Evolutionary conservation across 352 stramenopile genomes (phyloP), one percentile per base, ranked within the genome.

Genomic region (Globisporangium rhizosaccharum): DNA sequence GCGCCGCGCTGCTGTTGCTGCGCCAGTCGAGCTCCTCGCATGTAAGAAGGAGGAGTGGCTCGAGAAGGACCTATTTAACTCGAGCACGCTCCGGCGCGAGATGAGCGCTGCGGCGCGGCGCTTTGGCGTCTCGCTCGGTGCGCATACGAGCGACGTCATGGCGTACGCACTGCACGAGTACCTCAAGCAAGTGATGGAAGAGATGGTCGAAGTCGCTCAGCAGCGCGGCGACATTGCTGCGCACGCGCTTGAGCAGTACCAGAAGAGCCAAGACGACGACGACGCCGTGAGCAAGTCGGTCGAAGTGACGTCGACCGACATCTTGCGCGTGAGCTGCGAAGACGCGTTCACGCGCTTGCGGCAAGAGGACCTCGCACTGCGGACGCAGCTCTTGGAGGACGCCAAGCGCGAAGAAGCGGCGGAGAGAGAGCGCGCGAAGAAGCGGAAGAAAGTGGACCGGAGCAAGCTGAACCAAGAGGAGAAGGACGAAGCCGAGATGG

Each of bases 401-500:
- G 85, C 82, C 0, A 90, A 84, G 53, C 78, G 75, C 9, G 85
- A 95, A 51, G 85, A 93, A 41, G 65, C 79, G 30, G 69, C 74
- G 0, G 85, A 93, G 50, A 87, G 85, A 37, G 85, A 95, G 57
- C 79, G 83, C 11, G 78, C 77, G 8, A 92, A 92, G 67, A 95
- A 93, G 65, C 85, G 85, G 17, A 91, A 92, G 61, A 95, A 95
- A 61, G 80, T 89, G 26, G 85, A 95, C 42, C 80, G 81, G 28
- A 85, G 77, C 58, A 91, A 90, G 54, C 51, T 82, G 47, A 73
- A 77, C 15, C 81, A 92, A 56, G 85, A 95, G 25, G 85, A 90
- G 51, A 86, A 86, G 33, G 80, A 93, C 62, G 85, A 95, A 58
- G 80, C 79, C 1, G 85, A 95, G 57, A 92, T 95, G 83, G 85